A percentile compares a stretch with the other conserved stretches of the same genome.
Conservation (phyloP, 495 filamentous ascomycete genomes). For the Aspergillus sclerotiicarbonarius region DNA sequence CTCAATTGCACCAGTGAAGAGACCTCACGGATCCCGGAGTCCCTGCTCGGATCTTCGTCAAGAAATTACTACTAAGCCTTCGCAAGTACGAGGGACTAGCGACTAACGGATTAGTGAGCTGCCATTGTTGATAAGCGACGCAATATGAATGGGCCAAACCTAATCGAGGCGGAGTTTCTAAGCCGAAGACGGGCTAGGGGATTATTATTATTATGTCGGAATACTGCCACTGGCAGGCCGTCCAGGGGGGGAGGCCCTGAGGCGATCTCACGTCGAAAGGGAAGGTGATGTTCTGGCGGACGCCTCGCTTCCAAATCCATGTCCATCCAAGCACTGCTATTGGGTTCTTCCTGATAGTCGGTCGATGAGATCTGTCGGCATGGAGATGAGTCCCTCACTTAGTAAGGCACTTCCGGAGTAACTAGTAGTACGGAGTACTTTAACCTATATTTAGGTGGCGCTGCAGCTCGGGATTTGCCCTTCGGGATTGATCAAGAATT, state of each 20-base stretch:
- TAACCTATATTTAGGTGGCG: conserved; percentile 1
- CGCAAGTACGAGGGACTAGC: no score
- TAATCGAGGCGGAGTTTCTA: conserved; percentile 10
- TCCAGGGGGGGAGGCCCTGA: not conserved
- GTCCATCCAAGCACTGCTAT: not conserved
- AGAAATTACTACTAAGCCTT: not conserved
- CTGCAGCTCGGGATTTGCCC: not conserved
- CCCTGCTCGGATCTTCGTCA: no score
- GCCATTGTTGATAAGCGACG: conserved; percentile 2
- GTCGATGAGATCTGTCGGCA: not conserved
- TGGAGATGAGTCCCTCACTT: no score
- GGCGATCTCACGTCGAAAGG: not conserved
- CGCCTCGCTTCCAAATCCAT: not conserved
- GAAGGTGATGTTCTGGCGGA: not conserved
- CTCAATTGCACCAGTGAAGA: no score
- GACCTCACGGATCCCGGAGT: no score
- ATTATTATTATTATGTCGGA: not conserved
- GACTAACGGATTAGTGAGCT: not conserved
- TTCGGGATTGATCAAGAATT: not conserved
- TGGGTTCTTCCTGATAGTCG: not conserved
- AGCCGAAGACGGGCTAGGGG: not conserved
- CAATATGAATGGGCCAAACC: conserved; percentile 9
- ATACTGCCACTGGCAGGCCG: not conserved
- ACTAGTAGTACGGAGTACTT: not conserved
- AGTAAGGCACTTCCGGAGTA: not conserved